A percentile compares a stretch with the other conserved stretches of the same genome.
These are phyloP conservation scores for Lachnellula arida DNA, from an alignment of 2,329 filamentous ascomycete genomes.

Conservation along the genomic window DNA sequence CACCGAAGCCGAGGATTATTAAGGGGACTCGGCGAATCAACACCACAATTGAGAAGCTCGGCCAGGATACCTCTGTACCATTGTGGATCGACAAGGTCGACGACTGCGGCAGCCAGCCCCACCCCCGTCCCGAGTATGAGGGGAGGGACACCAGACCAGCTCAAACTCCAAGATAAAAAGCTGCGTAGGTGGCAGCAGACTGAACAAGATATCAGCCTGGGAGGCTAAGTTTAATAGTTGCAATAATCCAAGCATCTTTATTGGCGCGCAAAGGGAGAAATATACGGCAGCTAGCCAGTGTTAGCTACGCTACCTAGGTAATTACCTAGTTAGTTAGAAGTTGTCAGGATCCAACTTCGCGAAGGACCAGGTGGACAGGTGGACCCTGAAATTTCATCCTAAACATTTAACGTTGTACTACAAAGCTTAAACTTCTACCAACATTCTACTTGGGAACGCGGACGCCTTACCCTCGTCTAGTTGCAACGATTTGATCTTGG, in stretches of 20 bases:
- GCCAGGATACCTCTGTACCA: not conserved
- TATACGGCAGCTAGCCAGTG: too few species aligned
- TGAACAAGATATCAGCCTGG: not conserved
- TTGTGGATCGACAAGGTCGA: not conserved
- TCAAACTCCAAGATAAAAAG: not conserved
- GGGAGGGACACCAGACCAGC: not conserved
- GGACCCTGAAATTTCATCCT: not conserved
- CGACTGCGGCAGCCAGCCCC: not conserved
- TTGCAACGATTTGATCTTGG: too few species aligned
- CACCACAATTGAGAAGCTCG: not conserved
- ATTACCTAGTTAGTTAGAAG: not conserved
- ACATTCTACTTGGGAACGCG: not conserved
- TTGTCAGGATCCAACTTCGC: not conserved
- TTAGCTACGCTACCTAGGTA: too few species aligned
- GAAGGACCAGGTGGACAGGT: not conserved
- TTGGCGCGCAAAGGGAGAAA: not conserved
- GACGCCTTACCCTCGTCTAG: not conserved
- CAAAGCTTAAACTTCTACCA: not conserved
- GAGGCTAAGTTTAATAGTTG: not conserved
- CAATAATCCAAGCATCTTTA: not conserved
- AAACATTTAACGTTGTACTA: not conserved
- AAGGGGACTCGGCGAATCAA: not conserved
- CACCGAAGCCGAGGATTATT: not conserved
- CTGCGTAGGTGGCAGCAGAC: not conserved
- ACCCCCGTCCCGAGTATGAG: too few species aligned